Conservation (phyloP, 1,284 basidiomycete species). For the Austroboletus novae-zelandiae region DNA sequence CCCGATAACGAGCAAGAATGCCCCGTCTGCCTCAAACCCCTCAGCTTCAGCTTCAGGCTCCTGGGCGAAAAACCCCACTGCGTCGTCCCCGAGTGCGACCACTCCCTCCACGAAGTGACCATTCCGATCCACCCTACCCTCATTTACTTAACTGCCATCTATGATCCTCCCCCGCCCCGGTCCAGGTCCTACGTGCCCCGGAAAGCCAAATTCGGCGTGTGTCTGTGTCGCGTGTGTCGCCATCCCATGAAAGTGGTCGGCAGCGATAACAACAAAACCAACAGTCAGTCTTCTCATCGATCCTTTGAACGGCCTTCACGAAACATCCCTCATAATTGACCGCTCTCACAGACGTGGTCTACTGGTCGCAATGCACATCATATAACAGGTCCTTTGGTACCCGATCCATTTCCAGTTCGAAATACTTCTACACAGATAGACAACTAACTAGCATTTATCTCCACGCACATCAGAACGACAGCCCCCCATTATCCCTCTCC, state of each 20-base stretch:
- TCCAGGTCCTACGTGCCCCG: conserved; percentile 52
- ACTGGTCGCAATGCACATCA: conserved; percentile 50
- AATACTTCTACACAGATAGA: conserved; percentile 34
- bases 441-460: conserved; percentile 30
- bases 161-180: conserved; percentile 79
- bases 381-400: conserved; percentile 58
- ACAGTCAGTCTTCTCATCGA: conserved; percentile 61
- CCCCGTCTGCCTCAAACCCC: conserved; percentile 87
- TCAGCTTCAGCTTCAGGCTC: conserved; percentile 82
- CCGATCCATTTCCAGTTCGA: conserved; percentile 41
- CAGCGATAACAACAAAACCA: conserved; percentile 75
- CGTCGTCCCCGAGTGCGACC: conserved; percentile 95
- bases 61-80: conserved; percentile 94
- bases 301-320: too few species aligned
- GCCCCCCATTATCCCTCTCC: conserved; percentile 32
- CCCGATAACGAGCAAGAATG: conserved; percentile 80
- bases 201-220: conserved; percentile 86
- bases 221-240: conserved; percentile 90
- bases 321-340: too few species aligned
- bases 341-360: too few species aligned
- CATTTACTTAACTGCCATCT: conserved; percentile 96
- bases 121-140: conserved; percentile 40
- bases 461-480: conserved; percentile 22
- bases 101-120: conserved; percentile 89
- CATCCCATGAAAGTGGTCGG: conserved; percentile 93